Conservation (phyloP, 2,329 filamentous ascomycete species). For the Hymenotorrendiella dingleyae region DNA sequence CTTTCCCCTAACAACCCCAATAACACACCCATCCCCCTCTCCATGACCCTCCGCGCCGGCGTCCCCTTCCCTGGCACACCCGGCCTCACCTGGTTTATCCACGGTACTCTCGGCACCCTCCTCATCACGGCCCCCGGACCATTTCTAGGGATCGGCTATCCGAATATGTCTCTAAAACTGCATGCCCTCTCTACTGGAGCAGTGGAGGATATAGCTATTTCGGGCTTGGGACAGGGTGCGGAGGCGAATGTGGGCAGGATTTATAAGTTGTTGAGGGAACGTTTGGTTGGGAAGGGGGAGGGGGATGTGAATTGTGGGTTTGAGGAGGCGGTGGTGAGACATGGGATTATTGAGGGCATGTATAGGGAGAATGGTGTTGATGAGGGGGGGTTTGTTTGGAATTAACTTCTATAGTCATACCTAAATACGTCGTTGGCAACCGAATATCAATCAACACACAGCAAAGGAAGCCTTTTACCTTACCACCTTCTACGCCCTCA, state of each 20-base stretch:
- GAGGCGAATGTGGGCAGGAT: constrained; percentile 19
- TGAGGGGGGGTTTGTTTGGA: background rate
- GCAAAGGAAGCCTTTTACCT: too few relatives aligned
- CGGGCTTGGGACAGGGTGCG: background rate
- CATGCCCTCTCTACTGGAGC: constrained; percentile 9
- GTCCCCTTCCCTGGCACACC: constrained; percentile 9
- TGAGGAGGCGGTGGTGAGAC: constrained; percentile 25
- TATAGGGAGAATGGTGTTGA: constrained; percentile 18
- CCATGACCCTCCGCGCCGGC: constrained; percentile 15
- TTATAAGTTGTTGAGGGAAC: constrained; percentile 14
- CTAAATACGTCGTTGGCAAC: too few relatives aligned
- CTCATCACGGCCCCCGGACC: constrained; percentile 10
- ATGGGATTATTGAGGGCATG: constrained; percentile 18
- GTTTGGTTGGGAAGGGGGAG: constrained; percentile 7
- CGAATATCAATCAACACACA: too few relatives aligned
- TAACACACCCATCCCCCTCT: too few relatives aligned
- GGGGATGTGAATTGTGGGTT: constrained; percentile 14
- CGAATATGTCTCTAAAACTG: constrained; percentile 16
- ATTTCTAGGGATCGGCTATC: constrained; percentile 16
- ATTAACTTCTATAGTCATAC: too few relatives aligned
- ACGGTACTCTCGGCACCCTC: constrained; percentile 44
- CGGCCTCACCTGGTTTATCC: constrained; percentile 43
- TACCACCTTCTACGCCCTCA: too few relatives aligned
- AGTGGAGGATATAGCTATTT: constrained; percentile 8
- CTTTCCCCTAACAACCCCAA: constrained; percentile 8